Evolutionary conservation across 2,329 filamentous ascomycete genomes (phyloP).

Genomic region (Pyricularia grisea): DNA sequence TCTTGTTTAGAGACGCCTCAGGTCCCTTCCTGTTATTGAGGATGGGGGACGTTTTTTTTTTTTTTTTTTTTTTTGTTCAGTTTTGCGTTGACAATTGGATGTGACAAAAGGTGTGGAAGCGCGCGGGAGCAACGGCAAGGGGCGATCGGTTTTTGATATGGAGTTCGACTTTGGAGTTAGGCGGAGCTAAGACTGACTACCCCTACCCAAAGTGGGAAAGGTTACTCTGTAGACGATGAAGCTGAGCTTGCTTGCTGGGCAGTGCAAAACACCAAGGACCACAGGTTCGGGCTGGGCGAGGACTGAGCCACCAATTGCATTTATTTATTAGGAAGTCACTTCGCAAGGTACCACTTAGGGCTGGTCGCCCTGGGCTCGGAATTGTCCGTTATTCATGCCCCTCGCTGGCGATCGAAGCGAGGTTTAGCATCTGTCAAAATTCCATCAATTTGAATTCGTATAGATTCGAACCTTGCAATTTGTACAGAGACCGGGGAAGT

Average conservation of each 20-base stretch:
- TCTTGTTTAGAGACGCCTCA: slow-evolving; percentile 2
- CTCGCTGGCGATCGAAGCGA: neutral
- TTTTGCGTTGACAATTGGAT: neutral
- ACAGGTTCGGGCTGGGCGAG: neutral
- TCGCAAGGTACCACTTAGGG: neutral
- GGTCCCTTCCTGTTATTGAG: neutral
- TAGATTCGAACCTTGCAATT: neutral
- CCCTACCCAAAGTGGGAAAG: too few species aligned
- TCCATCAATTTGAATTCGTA: neutral
- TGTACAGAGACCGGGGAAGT: neutral
- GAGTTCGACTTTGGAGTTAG: neutral
- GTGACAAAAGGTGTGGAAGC: neutral
- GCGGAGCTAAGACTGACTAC: too few species aligned
- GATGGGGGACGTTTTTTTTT: too few species aligned
- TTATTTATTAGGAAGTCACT: neutral
- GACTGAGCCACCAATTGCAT: neutral
- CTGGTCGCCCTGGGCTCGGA: neutral
- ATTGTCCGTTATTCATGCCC: neutral
- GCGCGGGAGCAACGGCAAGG: neutral
- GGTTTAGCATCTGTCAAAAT: neutral
- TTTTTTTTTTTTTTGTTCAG: neutral
- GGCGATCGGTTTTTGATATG: neutral
- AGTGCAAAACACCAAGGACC: neutral
- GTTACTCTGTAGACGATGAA: too few species aligned
- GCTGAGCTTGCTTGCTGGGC: too few species aligned